phyloP scores from a whole-genome alignment of 31 red algal species.

The Porphyra umbilicalis region DNA sequence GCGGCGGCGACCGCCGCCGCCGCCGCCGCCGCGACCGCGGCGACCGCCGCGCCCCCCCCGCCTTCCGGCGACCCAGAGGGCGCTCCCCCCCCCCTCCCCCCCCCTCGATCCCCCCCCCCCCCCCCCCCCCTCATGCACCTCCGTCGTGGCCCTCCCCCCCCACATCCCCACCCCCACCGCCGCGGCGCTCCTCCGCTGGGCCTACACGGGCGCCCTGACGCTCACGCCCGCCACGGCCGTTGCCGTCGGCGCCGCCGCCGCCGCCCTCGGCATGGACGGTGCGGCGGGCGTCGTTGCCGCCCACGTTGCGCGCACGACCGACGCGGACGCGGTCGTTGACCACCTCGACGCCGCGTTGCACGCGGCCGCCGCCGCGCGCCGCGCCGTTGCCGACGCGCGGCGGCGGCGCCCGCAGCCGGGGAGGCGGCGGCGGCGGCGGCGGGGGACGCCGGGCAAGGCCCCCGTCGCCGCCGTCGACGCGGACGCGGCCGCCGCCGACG shows the following conservation, averaged over 20 bases:
- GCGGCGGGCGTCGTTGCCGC: not conserved
- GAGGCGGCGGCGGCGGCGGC: not conserved
- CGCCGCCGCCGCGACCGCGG: not conserved
- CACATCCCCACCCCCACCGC: not conserved
- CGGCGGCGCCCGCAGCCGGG: not conserved
- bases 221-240: not conserved
- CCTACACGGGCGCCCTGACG: not conserved
- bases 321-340: not conserved
- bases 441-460: not conserved
- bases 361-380: not conserved
- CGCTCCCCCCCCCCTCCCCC: not conserved
- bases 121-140: not conserved
- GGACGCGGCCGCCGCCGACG: not conserved
- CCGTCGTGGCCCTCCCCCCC: not conserved
- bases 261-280: not conserved
- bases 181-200: not conserved
- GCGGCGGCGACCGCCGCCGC: not conserved
- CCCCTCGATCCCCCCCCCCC: not conserved
- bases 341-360: not conserved
- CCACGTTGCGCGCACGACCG: not conserved
- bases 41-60: too few species aligned
- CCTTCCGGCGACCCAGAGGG: not conserved
- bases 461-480: too few species aligned
- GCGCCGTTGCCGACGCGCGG: not conserved
- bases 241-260: not conserved